Conservation (phyloP, 2,329 filamentous ascomycete genomes). For the Sporothrix variecibatus region DNA sequence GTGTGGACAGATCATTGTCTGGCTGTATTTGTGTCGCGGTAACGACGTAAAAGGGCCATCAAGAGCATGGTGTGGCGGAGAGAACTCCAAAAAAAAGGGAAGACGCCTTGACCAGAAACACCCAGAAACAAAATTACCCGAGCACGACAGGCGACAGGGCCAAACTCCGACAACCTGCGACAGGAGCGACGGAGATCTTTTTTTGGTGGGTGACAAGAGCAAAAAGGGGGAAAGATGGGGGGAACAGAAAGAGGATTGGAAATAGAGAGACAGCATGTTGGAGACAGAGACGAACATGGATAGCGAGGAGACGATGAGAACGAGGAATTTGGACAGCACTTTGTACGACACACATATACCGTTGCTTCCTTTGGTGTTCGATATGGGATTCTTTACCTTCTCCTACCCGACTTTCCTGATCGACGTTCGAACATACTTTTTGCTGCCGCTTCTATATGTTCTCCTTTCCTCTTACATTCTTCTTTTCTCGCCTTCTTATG, state of each 20-base stretch:
- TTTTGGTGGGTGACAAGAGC: neutral
- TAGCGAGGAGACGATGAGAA: neutral
- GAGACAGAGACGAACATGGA: slow-evolving; percentile 3
- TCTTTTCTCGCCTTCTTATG: neutral
- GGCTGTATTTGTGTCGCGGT: neutral
- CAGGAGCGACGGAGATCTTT: neutral
- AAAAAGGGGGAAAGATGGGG: no score
- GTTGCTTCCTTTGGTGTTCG: neutral
- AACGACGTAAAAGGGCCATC: neutral
- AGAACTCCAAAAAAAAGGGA: neutral
- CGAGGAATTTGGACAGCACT: neutral
- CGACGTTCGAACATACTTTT: slow-evolving; percentile 5
- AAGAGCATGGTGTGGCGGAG: neutral
- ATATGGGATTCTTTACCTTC: neutral
- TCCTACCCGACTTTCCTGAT: neutral
- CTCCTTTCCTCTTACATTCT: neutral
- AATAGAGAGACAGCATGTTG: neutral
- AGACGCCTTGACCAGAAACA: neutral
- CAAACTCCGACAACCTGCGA: slow-evolving; percentile 15
- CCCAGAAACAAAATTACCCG: neutral
- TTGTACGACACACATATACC: neutral
- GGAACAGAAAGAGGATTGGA: neutral
- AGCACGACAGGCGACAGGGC: neutral
- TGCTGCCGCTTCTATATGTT: neutral
- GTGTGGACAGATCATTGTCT: neutral